Percentiles rank a stretch among this genome's conserved stretches.
Conservation (phyloP, 495 filamentous ascomycete species). For the Cudoniella acicularis region DNA sequence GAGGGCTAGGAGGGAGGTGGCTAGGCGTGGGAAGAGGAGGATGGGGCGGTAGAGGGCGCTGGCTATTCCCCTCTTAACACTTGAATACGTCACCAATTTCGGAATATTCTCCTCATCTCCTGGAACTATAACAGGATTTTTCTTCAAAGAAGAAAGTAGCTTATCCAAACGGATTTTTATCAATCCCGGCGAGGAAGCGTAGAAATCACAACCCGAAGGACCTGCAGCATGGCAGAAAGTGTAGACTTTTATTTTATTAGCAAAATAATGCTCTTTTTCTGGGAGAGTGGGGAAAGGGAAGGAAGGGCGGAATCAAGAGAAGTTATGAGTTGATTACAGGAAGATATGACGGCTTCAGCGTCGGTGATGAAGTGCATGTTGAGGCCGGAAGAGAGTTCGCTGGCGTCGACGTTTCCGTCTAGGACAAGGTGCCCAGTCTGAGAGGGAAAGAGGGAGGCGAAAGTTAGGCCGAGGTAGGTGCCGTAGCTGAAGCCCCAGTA, state of each 20-base stretch:
- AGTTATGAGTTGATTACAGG: no score
- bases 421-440: slow-evolving; percentile 44
- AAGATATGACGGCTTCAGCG: slow-evolving; percentile 47
- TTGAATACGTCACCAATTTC: slow-evolving; percentile 39
- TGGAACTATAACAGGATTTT: slow-evolving; percentile 46
- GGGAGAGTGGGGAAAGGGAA: no score
- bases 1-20: slow-evolving; percentile 49
- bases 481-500: slow-evolving; percentile 57
- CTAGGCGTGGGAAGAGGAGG: slow-evolving; percentile 52
- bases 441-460: slow-evolving; percentile 47
- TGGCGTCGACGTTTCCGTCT: slow-evolving; percentile 47
- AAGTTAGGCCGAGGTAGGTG: slow-evolving; percentile 48
- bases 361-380: slow-evolving; percentile 49
- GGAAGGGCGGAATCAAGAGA: no score
- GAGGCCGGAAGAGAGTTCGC: slow-evolving; percentile 41
- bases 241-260: no score
- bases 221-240: slow-evolving; percentile 49
- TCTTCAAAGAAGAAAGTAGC: slow-evolving; percentile 40
- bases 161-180: slow-evolving; percentile 37
- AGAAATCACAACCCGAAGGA: slow-evolving; percentile 42
- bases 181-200: slow-evolving; percentile 34
- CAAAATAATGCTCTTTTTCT: no score
- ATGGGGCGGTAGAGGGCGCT: slow-evolving; percentile 56
- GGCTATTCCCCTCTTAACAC: slow-evolving; percentile 41
- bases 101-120: slow-evolving; percentile 22